A percentile compares a stretch with the other conserved stretches of the same genome.
phyloP scores from a whole-genome alignment of 306 rosid species.

The Albizia julibrissin region DNA sequence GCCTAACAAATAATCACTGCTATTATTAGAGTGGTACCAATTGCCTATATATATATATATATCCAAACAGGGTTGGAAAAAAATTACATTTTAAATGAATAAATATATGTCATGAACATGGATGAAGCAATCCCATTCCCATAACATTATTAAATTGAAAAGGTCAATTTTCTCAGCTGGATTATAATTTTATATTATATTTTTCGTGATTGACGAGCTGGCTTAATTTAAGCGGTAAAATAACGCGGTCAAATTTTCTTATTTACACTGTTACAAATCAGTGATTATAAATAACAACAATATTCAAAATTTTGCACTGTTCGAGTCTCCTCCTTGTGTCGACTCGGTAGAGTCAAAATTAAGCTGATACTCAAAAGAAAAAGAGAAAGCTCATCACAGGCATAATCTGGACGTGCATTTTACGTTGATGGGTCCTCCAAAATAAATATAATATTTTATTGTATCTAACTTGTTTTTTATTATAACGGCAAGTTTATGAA shows the following conservation, averaged over 20 bases:
- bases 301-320: background rate
- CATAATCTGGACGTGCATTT: too few relatives aligned
- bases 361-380: background rate
- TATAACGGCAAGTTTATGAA: too few relatives aligned
- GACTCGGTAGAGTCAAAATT: background rate
- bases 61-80: background rate
- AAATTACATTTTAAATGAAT: background rate
- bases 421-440: too few relatives aligned
- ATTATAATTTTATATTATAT: background rate
- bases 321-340: background rate
- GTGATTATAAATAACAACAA: background rate
- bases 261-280: background rate
- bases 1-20: slow-evolving; percentile 32
- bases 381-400: too few relatives aligned
- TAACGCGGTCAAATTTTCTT: background rate
- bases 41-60: background rate
- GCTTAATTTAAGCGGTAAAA: background rate
- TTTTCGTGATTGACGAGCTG: background rate
- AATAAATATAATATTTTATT: too few relatives aligned
- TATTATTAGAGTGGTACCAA: slow-evolving; percentile 37
- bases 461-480: too few relatives aligned
- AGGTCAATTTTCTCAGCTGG: background rate
- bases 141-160: background rate
- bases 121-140: background rate
- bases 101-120: background rate